Conservation (phyloP, 495 filamentous ascomycete species). For the Penicillium crystallinum region DNA sequence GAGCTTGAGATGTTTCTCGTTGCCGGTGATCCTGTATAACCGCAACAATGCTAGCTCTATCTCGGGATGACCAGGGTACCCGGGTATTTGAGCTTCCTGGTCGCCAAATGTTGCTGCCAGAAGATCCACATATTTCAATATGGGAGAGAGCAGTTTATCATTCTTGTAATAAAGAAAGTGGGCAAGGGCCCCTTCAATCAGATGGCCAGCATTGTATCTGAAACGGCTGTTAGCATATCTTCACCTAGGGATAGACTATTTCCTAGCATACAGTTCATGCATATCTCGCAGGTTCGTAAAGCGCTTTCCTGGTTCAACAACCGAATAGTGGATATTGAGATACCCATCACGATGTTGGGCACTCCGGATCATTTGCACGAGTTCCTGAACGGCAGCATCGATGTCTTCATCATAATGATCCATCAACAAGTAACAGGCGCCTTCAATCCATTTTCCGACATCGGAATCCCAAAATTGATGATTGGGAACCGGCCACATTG, state of each 20-base stretch:
- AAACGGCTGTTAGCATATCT: not conserved
- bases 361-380: conserved; percentile 49
- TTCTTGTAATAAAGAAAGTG: conserved; percentile 49
- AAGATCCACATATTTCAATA: conserved; percentile 51
- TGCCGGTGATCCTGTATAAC: conserved; percentile 43
- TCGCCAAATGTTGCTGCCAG: conserved; percentile 46
- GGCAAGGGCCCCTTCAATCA: conserved; percentile 55
- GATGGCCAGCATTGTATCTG: conserved; percentile 55
- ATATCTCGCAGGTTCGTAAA: conserved; percentile 57
- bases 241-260: not conserved
- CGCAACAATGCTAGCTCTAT: conserved; percentile 55
- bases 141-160: conserved; percentile 43
- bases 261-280: conserved; percentile 51
- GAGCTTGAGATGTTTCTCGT: conserved; percentile 43
- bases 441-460: conserved; percentile 57
- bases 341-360: conserved; percentile 56
- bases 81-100: conserved; percentile 44
- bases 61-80: conserved; percentile 57
- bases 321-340: conserved; percentile 55
- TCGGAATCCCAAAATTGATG: conserved; percentile 59
- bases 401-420: conserved; percentile 41
- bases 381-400: conserved; percentile 47
- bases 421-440: conserved; percentile 51
- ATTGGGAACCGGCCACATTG: conserved; percentile 47
- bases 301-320: conserved; percentile 45